A percentile compares a stretch with the other conserved stretches of the same genome.
phyloP scores from a whole-genome alignment of 106 monocot genomes.

The Phalaenopsis equestris region DNA sequence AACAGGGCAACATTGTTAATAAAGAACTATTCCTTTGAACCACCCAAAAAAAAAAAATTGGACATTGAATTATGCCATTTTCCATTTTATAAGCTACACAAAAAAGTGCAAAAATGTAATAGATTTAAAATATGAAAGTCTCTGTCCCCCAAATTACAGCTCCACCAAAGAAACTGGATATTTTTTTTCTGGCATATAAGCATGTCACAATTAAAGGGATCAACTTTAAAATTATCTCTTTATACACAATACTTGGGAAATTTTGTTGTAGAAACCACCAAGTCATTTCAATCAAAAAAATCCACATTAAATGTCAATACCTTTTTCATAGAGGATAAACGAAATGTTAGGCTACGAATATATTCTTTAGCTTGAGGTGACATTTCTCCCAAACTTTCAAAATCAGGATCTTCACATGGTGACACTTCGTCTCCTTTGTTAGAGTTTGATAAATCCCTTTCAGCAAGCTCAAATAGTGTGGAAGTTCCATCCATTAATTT shows the following conservation, averaged over 20 bases:
- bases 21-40: neutral
- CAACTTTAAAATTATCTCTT: neutral
- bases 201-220: neutral
- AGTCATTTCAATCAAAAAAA: neutral
- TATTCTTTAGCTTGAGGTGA: constrained; percentile 61
- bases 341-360: constrained; percentile 64
- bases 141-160: neutral
- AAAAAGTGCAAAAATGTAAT: neutral
- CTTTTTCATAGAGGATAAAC: constrained; percentile 67
- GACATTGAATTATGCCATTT: neutral
- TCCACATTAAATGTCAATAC: constrained; percentile 19
- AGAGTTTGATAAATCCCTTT: constrained; percentile 12
- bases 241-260: neutral
- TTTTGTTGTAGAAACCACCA: neutral
- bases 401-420: constrained; percentile 18
- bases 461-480: constrained; percentile 14
- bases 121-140: neutral
- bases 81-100: neutral
- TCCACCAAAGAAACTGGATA: neutral
- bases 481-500: constrained; percentile 20
- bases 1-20: neutral
- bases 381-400: constrained; percentile 56
- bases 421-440: constrained; percentile 23
- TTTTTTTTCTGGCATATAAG: neutral
- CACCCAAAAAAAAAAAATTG: neutral